Percentiles rank a stretch among this genome's conserved stretches.
Conservation (phyloP, 495 filamentous ascomycete species). For the Penicillium salamii region DNA sequence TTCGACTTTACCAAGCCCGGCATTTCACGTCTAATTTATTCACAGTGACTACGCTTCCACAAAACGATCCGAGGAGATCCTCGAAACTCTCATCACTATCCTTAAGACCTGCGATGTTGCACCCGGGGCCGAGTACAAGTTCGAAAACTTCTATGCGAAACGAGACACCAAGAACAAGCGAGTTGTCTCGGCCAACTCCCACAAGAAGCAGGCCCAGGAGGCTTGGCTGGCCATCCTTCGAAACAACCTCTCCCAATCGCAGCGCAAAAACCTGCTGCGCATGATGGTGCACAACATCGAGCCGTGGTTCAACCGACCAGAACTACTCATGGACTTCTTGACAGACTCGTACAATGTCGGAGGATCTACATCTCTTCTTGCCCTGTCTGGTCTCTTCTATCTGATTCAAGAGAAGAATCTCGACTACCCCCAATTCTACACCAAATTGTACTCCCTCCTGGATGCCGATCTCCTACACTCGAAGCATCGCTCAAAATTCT, state of each 20-base stretch:
- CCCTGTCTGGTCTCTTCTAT: conserved; percentile 91
- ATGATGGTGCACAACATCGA: conserved; percentile 72
- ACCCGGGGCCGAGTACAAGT: conserved; percentile 58
- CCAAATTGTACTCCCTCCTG: conserved; percentile 87
- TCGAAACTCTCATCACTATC: conserved; percentile 59
- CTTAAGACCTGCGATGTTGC: conserved; percentile 63
- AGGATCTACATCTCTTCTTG: conserved; percentile 79
- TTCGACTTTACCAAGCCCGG: conserved; percentile 6
- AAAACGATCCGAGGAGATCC: conserved; percentile 29
- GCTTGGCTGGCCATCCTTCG: conserved; percentile 79
- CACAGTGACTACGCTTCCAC: conserved; percentile 34
- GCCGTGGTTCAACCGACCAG: conserved; percentile 81
- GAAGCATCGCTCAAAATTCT: conserved; percentile 88
- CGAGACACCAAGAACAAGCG: conserved; percentile 63
- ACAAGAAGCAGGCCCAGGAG: conserved; percentile 65
- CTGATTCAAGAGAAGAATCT: conserved; percentile 90
- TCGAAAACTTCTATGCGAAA: conserved; percentile 64
- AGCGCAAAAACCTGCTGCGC: conserved; percentile 74
- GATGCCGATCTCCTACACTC: conserved; percentile 85
- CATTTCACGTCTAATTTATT: conserved; percentile 30
- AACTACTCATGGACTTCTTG: conserved; percentile 95
- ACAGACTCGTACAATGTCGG: conserved; percentile 87
- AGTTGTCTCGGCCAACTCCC: conserved; percentile 34
- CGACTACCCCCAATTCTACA: conserved; percentile 93
- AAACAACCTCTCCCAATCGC: conserved; percentile 58